Percentiles rank a stretch among this genome's conserved stretches.
phyloP scores from a whole-genome alignment of 179 eudicot genomes.

The Beta corolliflora region DNA sequence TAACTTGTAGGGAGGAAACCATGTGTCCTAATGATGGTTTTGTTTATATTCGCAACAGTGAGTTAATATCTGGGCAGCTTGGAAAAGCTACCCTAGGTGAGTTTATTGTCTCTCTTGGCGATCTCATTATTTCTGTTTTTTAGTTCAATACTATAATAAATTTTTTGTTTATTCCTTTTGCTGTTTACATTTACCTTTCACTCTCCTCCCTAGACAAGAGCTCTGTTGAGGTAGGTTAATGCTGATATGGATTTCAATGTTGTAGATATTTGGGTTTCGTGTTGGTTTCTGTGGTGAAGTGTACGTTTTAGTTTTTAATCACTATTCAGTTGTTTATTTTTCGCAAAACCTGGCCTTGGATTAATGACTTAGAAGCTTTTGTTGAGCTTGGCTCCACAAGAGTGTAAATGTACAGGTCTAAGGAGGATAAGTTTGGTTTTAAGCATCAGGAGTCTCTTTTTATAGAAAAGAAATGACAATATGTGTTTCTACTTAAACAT shows the following conservation, averaged over 20 bases:
- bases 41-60: slow-evolving; percentile 94
- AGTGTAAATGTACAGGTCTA: not conserved
- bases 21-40: slow-evolving; percentile 88
- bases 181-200: not conserved
- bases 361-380: too few species aligned
- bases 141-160: not conserved
- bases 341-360: not conserved
- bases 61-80: slow-evolving; percentile 86
- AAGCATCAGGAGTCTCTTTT: not conserved
- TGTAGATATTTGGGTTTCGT: not conserved
- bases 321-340: too few species aligned
- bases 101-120: slow-evolving; percentile 24
- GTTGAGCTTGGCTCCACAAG: not conserved
- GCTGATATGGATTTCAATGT: not conserved
- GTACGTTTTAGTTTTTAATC: not conserved
- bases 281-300: not conserved
- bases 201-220: not conserved
- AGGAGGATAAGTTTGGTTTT: not conserved
- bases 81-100: slow-evolving; percentile 96
- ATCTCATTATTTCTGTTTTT: not conserved
- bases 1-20: slow-evolving; percentile 46
- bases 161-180: not conserved
- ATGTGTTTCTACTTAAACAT: not conserved
- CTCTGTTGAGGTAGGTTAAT: not conserved
- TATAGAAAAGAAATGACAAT: too few species aligned